Base-by-base conservation (phyloP, 2,329 filamentous ascomycete species). In the Magnaporthiopsis incrustans region DNA sequence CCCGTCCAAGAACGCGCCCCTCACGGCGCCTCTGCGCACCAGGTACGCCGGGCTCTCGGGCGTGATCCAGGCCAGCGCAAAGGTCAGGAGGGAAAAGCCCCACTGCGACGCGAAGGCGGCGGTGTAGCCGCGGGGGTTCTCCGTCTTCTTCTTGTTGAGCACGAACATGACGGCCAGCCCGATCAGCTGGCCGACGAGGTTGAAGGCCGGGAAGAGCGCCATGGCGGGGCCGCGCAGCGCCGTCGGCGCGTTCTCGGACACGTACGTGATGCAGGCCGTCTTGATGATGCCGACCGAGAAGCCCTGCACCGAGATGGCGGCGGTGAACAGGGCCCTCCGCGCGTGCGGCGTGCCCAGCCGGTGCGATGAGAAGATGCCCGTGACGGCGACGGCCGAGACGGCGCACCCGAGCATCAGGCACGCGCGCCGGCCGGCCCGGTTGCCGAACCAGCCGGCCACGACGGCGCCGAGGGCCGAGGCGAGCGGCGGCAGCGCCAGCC, bases 1-100 rank as follows among this genome's bases (percentile, higher is more conserved):
- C 12, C 14, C 35, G n/a, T 80, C 61, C 1, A 72, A 72, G 3
- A 30, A 30, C 27, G 27, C 72, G 14, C 71, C 69, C 79, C 12
- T 11, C 8, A 11, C 12, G 35, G 12, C 11, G 35, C 11, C 35
- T 15, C 35, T 38, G 8, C 76, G 72, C 7, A 78, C 72, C 5
- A 74, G 70, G 68, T 71, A 77, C 73, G 76, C 78, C 1, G 77
- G 77, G n/a, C 62, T 66, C 58, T 78, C 77, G 1, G 77, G 77
- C 44, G 84, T 75, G 59, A 80, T 57, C 38, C 79, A 68, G 12
- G 75, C 74, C 69, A 59, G 3, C 72, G 68, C 4, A 14, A 38
- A n/a, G 12, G 27, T 10, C 14, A 60, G 14, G 33, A 60, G 12
- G 8, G 59, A 25, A 2, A 60, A 12, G 10, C 3, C 59, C 59